These are phyloP conservation scores for Chrysophaeum taylorii DNA, from an alignment of 352 stramenopile species.

Conservation along the genomic window DNA sequence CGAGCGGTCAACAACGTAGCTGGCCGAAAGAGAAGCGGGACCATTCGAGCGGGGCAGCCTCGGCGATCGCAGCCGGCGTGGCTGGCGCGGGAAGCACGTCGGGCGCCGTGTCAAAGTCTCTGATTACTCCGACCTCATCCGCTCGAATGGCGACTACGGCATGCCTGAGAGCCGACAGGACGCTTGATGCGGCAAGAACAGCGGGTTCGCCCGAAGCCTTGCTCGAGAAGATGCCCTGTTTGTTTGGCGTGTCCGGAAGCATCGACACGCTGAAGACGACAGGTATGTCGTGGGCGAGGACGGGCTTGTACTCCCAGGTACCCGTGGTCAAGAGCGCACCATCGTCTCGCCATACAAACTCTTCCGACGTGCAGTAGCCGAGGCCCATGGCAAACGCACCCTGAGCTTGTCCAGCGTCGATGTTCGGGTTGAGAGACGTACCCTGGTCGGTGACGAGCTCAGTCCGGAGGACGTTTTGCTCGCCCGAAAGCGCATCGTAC, in stretches of 20 bases:
- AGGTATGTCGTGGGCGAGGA: slow-evolving; percentile 38
- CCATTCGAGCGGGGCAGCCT: no score
- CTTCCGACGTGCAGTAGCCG: slow-evolving; percentile 45
- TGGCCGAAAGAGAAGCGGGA: no score
- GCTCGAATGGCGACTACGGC: no score
- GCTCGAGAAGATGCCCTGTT: slow-evolving; percentile 34
- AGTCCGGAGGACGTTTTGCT: slow-evolving; percentile 36
- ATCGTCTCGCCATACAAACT: no score
- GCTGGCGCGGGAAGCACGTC: no score
- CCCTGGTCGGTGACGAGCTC: slow-evolving; percentile 51
- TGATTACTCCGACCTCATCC: no score
- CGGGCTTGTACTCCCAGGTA: slow-evolving; percentile 50
- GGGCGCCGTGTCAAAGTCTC: no score
- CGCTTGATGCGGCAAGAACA: no score
- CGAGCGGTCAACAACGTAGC: no score
- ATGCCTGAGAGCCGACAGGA: no score
- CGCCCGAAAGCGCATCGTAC: slow-evolving; percentile 48
- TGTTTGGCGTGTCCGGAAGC: slow-evolving; percentile 33
- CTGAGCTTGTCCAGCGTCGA: slow-evolving; percentile 55
- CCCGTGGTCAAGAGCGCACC: slow-evolving; percentile 22
- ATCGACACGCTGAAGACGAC: slow-evolving; percentile 41
- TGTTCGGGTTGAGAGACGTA: slow-evolving; percentile 41
- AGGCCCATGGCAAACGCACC: slow-evolving; percentile 51
- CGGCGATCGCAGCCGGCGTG: no score
- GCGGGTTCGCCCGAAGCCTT: slow-evolving; percentile 47